Evolutionary conservation across 257 asterid species (phyloP).

Genomic region (Striga asiatica): DNA sequence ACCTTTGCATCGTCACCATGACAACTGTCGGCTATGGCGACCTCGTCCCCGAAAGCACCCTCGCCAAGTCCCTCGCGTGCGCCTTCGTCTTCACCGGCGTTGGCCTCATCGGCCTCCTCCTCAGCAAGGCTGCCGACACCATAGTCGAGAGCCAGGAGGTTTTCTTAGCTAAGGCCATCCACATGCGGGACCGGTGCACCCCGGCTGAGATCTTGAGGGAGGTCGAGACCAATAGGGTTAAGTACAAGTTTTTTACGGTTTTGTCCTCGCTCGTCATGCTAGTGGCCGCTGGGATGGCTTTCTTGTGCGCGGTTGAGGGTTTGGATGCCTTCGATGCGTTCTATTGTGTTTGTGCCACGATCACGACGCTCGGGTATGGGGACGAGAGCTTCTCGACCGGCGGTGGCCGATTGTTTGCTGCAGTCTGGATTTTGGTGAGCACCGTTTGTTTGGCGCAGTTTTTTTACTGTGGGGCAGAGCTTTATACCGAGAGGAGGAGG

Average conservation of each 20-base stretch:
- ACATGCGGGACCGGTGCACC: slow-evolving; percentile 27
- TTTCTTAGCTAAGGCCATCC: slow-evolving; percentile 43
- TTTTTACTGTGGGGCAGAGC: slow-evolving; percentile 49
- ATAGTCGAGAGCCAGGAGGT: slow-evolving; percentile 66
- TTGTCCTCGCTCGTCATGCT: slow-evolving; percentile 27
- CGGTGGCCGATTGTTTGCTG: slow-evolving; percentile 61
- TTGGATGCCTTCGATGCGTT: slow-evolving; percentile 55
- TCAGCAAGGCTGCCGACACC: slow-evolving; percentile 69
- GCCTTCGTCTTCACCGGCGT: slow-evolving; percentile 61
- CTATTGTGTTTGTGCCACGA: slow-evolving; percentile 66
- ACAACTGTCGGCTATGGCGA: slow-evolving; percentile 93
- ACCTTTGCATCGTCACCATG: slow-evolving; percentile 83
- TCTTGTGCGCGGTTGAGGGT: slow-evolving; percentile 38
- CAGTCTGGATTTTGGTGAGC: slow-evolving; percentile 66
- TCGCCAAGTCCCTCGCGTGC: slow-evolving; percentile 51
- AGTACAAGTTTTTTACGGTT: slow-evolving; percentile 40
- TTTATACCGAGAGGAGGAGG: slow-evolving; percentile 54
- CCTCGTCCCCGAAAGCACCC: slow-evolving; percentile 52
- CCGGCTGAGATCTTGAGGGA: slow-evolving; percentile 42
- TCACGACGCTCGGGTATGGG: slow-evolving; percentile 81
- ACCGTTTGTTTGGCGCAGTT: slow-evolving; percentile 70
- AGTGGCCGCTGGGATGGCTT: slow-evolving; percentile 31
- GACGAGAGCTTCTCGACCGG: slow-evolving; percentile 72
- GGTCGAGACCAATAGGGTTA: slow-evolving; percentile 33
- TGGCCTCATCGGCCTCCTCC: slow-evolving; percentile 64